Evolutionary conservation across 495 filamentous ascomycete species (phyloP).

Genomic region (Aspergillus hancockii): DNA sequence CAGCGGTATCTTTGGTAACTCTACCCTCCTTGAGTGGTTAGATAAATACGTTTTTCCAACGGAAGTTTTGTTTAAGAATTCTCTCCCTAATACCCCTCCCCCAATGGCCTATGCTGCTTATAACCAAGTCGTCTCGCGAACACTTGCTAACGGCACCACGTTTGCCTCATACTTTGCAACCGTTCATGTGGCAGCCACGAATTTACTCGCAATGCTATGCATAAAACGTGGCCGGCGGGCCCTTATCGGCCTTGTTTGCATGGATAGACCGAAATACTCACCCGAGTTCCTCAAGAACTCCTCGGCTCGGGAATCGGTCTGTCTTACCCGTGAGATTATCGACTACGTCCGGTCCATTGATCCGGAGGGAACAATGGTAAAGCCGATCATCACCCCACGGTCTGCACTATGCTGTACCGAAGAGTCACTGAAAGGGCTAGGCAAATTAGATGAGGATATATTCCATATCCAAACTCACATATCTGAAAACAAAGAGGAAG

Average conservation of each 20-base stretch:
- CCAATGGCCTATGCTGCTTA: conserved; percentile 62
- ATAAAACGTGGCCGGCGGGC: conserved; percentile 77
- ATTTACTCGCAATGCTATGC: conserved; percentile 82
- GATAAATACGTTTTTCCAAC: conserved; percentile 93
- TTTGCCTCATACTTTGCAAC: conserved; percentile 92
- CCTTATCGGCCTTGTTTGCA: conserved; percentile 87
- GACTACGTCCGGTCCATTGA: conserved; percentile 68
- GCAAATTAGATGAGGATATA: conserved; percentile 54
- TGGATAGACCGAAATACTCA: conserved; percentile 67
- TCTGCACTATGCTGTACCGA: conserved; percentile 79
- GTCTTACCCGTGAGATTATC: conserved; percentile 61
- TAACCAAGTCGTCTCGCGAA: conserved; percentile 69
- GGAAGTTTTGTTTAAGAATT: conserved; percentile 64
- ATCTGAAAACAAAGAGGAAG: conserved; percentile 76
- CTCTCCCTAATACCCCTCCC: conserved; percentile 29
- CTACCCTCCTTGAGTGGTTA: conserved; percentile 88
- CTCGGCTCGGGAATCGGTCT: conserved; percentile 54
- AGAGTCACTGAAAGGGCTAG: conserved; percentile 61
- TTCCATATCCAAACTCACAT: conserved; percentile 89
- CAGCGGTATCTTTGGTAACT: conserved; percentile 83
- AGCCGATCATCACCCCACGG: conserved; percentile 86
- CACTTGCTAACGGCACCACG: conserved; percentile 86
- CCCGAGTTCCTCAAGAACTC: conserved; percentile 77
- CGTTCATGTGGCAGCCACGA: conserved; percentile 75
- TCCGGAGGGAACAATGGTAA: conserved; percentile 57